A percentile compares a stretch with the other conserved stretches of the same genome.
These are phyloP conservation scores for Eutrema heterophyllum DNA, from an alignment of 345 rosid species.

Conservation along the genomic window DNA sequence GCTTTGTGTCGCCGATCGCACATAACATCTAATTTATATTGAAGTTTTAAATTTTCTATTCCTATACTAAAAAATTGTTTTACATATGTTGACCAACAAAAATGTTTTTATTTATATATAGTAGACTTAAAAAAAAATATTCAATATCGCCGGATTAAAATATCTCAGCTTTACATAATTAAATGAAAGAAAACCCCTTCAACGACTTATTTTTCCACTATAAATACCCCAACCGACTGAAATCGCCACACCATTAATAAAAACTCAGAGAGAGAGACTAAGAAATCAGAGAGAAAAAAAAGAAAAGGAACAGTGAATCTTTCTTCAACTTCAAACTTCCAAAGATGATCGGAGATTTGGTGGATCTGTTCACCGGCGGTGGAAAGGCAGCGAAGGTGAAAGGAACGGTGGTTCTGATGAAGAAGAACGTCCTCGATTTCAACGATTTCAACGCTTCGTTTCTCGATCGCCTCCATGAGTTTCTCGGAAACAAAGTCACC, in stretches of 20 bases:
- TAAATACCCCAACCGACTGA: slow-evolving; percentile 4
- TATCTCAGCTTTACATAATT: too few species aligned
- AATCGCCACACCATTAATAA: neutral
- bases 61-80: too few species aligned
- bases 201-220: neutral
- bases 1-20: too few species aligned
- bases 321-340: neutral
- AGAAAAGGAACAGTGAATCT: neutral
- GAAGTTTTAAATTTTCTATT: too few species aligned
- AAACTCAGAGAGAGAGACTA: neutral
- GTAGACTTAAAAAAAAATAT: too few species aligned
- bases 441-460: slow-evolving; percentile 65
- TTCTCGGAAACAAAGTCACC: slow-evolving; percentile 54
- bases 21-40: too few species aligned
- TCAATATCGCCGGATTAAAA: too few species aligned
- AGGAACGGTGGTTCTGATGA: slow-evolving; percentile 81
- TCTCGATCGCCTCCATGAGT: slow-evolving; percentile 59
- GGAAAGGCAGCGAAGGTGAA: slow-evolving; percentile 35
- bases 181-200: neutral
- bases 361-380: slow-evolving; percentile 29
- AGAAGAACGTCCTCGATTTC: slow-evolving; percentile 80
- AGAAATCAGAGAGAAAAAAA: neutral
- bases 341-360: slow-evolving; percentile 26
- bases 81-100: too few species aligned
- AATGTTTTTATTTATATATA: too few species aligned